Conservation (phyloP, 1,139 yeast species). For the Pichia sp. region DNA sequence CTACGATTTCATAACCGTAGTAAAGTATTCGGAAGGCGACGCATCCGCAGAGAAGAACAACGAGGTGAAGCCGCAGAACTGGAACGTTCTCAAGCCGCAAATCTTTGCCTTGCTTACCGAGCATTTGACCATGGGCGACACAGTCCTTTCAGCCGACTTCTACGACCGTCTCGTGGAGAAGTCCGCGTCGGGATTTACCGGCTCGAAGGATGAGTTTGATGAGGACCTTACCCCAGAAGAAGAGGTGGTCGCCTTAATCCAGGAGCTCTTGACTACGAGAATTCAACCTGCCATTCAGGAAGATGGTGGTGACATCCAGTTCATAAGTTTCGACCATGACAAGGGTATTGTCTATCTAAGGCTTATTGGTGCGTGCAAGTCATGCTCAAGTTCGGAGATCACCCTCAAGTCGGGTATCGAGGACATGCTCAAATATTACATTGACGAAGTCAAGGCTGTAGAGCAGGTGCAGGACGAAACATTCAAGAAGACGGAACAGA, state of each 20-base stretch:
- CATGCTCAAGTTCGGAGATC: conserved; percentile 71
- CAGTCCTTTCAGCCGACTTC: conserved; percentile 43
- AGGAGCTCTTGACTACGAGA: conserved; percentile 88
- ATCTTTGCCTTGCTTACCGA: conserved; percentile 82
- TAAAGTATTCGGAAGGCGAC: conserved; percentile 52
- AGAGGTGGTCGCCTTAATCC: conserved; percentile 83
- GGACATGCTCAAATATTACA: conserved; percentile 74
- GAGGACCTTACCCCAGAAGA: conserved; percentile 57
- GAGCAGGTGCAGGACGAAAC: conserved; percentile 46
- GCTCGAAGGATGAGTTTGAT: conserved; percentile 33
- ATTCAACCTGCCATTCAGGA: conserved; percentile 92
- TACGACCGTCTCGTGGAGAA: conserved; percentile 28
- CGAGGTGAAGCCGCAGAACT: conserved; percentile 37
- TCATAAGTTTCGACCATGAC: conserved; percentile 57
- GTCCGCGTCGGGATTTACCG: conserved; percentile 24
- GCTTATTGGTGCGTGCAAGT: conserved; percentile 74
- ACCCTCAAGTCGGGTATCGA: conserved; percentile 78
- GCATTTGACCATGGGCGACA: conserved; percentile 71
- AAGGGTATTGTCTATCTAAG: conserved; percentile 63
- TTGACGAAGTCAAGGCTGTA: conserved; percentile 73
- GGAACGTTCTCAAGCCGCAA: conserved; percentile 86
- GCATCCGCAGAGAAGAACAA: conserved; percentile 17
- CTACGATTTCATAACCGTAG: conserved; percentile 64
- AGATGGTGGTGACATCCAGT: conserved; percentile 81
- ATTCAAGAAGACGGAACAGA: conserved; percentile 1